Base-by-base conservation (phyloP, 2,329 filamentous ascomycete genomes). In the Claviceps quebecensis region DNA sequence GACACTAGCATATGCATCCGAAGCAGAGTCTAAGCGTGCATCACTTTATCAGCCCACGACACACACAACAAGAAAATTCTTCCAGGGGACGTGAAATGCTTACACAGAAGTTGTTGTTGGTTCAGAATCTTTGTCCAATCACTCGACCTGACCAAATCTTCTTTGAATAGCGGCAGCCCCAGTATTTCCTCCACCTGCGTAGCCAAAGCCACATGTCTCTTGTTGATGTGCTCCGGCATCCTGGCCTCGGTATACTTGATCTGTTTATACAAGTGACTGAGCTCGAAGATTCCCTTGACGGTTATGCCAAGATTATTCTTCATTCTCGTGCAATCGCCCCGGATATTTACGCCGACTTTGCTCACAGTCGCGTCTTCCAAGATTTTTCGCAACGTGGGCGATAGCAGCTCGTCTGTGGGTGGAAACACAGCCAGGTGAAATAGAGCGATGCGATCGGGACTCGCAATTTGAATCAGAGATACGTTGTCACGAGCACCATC, bases 381-480 rank as follows among this genome's bases (percentile, higher is more conserved):
- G 45, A 96, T 77, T 51, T 72, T 70, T 54, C 76, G 80, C 47
- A 96, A 74, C 0, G 81, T 77, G 0, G 86, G 85, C 1, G 83
- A 75, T n/a, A 90, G 74, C 26, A 91, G 70, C 22, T 83, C 76
- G 11, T 69, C 67, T 6, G 68, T 66, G 36, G 66, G 68, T 2
- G 71, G 65, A 58, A 80, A 87, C 2, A 82, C 58, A 2, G 87
- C 84, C 49, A 95, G 66, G 57, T 96, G 91, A 57, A 95, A 90
- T 0, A 96, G 74, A 0, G 76, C 87, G 47, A 96, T 83, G 14
- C 81, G 83, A 55, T 83, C 79, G 44, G 86, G 78, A 54, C 81
- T 86, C 1, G 90, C 87, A 22, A 96, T 65, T 65, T 96, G 91
- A 44, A 96, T 83, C 39, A 96, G 67, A 0, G 86, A 90, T 6